phyloP scores from a whole-genome alignment of 2,329 filamentous ascomycete species.

The Davidsoniella australis region DNA sequence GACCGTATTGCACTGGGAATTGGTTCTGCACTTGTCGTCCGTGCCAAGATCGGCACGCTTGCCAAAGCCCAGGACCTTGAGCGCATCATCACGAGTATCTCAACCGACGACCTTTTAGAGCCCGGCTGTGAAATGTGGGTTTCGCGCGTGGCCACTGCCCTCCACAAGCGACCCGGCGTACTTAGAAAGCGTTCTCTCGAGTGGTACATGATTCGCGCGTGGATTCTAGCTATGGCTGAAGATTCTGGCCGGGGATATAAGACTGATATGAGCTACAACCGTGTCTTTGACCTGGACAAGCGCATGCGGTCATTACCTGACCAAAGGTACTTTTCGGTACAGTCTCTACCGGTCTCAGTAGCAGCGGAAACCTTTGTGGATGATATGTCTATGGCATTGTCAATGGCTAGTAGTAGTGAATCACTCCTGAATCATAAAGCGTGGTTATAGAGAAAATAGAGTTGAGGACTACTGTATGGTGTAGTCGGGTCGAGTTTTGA shows the following conservation, averaged over 20 bases:
- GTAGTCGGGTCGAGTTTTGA: background rate
- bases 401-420: conserved; percentile 1
- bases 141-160: conserved; percentile 7
- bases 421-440: background rate
- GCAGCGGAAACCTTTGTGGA: conserved; percentile 5
- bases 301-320: conserved; percentile 8
- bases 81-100: conserved; percentile 7
- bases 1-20: conserved; percentile 10
- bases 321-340: conserved; percentile 9
- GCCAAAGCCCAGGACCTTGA: conserved; percentile 9
- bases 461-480: background rate
- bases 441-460: background rate
- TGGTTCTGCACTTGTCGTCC: conserved; percentile 7
- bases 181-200: conserved; percentile 3
- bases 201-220: conserved; percentile 10
- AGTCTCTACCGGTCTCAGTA: background rate
- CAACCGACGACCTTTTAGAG: conserved; percentile 5
- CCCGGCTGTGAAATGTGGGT: conserved; percentile 11
- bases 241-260: conserved; percentile 3
- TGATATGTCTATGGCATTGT: conserved; percentile 9
- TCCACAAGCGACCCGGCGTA: conserved; percentile 3
- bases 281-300: conserved; percentile 8
- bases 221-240: conserved; percentile 7
- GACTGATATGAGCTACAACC: conserved; percentile 11
- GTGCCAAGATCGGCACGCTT: conserved; percentile 9